Conservation (phyloP, 2,329 filamentous ascomycete genomes). For the Fusarium burgessii region DNA sequence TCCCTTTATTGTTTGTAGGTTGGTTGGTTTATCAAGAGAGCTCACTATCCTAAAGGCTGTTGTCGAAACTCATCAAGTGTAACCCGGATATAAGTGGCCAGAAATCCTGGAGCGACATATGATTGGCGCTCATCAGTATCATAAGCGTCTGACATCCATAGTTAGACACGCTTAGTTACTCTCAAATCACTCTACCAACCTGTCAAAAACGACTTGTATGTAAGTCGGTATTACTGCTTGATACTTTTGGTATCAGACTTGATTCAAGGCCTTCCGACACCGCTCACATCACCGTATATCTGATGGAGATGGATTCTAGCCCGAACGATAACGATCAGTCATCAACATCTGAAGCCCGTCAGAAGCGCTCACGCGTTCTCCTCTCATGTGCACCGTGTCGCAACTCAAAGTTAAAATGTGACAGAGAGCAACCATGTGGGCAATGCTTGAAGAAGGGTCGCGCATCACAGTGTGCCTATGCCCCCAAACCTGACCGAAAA, state of each 20-base stretch:
- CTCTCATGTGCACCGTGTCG: constrained; percentile 67
- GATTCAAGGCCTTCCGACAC: background rate
- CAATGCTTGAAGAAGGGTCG: constrained; percentile 65
- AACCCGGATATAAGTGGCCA: background rate
- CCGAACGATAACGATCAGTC: constrained; percentile 37
- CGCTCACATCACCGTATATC: background rate
- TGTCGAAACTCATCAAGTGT: too few species aligned
- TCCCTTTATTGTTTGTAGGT: background rate
- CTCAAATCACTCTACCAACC: background rate
- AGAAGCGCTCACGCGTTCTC: constrained; percentile 62
- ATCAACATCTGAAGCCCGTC: constrained; percentile 36
- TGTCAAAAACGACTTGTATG: background rate
- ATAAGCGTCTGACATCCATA: constrained; percentile 1
- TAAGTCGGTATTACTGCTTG: background rate
- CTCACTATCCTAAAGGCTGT: background rate
- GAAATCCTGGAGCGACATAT: background rate
- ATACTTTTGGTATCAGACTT: too few species aligned
- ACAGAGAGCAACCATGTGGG: constrained; percentile 63
- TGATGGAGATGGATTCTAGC: constrained; percentile 39
- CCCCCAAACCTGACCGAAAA: constrained; percentile 58
- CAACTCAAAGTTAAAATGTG: constrained; percentile 67
- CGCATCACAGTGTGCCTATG: constrained; percentile 61
- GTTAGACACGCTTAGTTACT: background rate
- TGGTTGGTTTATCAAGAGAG: too few species aligned
- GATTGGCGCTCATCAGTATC: background rate